Evolutionary conservation across 1,284 basidiomycete genomes (phyloP), one percentile per base, ranked within the genome.

Genomic region (Calocybe gambosa): DNA sequence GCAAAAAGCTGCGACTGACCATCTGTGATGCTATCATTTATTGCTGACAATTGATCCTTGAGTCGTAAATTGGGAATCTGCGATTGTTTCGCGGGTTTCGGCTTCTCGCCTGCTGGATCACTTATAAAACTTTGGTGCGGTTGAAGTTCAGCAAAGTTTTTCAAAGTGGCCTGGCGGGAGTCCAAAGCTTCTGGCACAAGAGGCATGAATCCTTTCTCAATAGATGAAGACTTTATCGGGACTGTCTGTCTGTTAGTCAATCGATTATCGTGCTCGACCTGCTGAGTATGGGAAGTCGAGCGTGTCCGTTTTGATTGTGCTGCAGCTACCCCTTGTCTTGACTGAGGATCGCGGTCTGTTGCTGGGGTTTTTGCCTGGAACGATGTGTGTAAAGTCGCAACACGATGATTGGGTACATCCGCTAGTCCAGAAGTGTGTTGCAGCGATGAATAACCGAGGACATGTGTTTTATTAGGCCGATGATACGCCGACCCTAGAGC

Each of bases 401-500:
- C 3, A 13, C 26, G 48, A 20, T 23, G 18, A n/a, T 36, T 35
- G 9, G 36, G 16, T 3, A 25, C 16, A 3, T 35, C 39, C 12
- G 31, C 25, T 20, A 21, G 36, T 23, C 23, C 39, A 15, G 12
- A 42, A 15, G 29, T n/a, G 10, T 23, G 19, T n/a, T 28, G 25
- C 20, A 28, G 37, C n/a, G 34, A 25, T 8, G 20, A 28, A 16
- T 39, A 20, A 2, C 43, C 45, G 23, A 46, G 37, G 10, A 29
- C 16, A 40, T 28, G 34, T 39, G 29, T 18, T 23, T 43, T 42
- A 25, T 49, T 38, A 25, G 18, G 23, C 23, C 29, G 46, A 38
- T 41, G 26, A 25, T 46, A 35, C 29, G 43, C 47, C 29, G 53
- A 51, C 23, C 47, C 37, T 47, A 50, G 42, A 10, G 45, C 43